phyloP scores from a whole-genome alignment of 2,329 filamentous ascomycete species.

The Hymenoscyphus fructigenus region DNA sequence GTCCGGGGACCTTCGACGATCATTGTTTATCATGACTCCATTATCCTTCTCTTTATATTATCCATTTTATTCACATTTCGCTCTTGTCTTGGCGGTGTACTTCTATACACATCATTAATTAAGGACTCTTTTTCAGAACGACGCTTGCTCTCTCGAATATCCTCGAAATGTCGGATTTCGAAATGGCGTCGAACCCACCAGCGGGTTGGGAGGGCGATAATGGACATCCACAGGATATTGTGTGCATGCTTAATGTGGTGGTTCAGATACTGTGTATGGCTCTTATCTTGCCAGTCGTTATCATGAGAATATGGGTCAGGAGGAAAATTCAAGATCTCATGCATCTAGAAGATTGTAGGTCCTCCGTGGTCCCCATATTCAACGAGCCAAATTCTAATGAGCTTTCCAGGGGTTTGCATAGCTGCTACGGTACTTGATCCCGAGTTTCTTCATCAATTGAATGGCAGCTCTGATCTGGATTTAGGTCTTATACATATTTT shows the following conservation, averaged over 20 bases:
- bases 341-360: constrained; percentile 21
- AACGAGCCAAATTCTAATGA: not conserved
- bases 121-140: not conserved
- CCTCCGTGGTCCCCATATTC: too few species aligned
- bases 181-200: constrained; percentile 9
- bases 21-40: too few species aligned
- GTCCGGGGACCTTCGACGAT: too few species aligned
- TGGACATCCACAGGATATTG: constrained; percentile 14
- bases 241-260: constrained; percentile 10
- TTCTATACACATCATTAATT: not conserved
- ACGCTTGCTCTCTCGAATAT: not conserved
- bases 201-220: constrained; percentile 8
- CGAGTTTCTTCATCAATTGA: not conserved
- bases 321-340: constrained; percentile 11
- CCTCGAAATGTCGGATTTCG: constrained; percentile 7
- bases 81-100: not conserved
- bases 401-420: not conserved
- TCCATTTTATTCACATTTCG: too few species aligned
- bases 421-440: not conserved
- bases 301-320: constrained; percentile 13
- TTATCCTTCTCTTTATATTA: too few species aligned
- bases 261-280: constrained; percentile 11
- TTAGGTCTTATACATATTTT: not conserved
- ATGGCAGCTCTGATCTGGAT: not conserved
- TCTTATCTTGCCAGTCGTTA: constrained; percentile 11